Evolutionary conservation across 116 monocot species (phyloP), one percentile per base, ranked within the genome.

Genomic region (Posidonia oceanica): DNA sequence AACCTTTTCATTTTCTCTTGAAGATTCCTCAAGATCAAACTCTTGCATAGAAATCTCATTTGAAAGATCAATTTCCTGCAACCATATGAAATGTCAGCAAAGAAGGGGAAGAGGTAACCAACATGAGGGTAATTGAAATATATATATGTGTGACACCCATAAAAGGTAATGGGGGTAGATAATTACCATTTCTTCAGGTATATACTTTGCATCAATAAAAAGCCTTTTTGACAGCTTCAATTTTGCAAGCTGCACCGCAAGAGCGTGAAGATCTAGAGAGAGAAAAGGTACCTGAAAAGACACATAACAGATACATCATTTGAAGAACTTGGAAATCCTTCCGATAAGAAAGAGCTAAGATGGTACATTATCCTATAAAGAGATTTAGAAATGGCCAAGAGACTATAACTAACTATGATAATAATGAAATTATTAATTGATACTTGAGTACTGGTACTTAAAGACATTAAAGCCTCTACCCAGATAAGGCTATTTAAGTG

Each of bases 241-340:
- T 74, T 80, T 96, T 80, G 85, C 83, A 41, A 96, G 75, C 58
- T 96, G 89, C 38, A 71, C 68, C 67, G 79, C 77, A 63, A 96
- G 76, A 48, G 87, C 84, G 77, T 89, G 63, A 61, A 91, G 78
- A 87, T 96, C 86, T 74, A 87, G 69, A 69, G 89, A 85, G 36
- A 96, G 91, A 65, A 84, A 87, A 66, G 96, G 87, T 40, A 89
- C 87, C 96, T 96, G 69, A 65, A 71, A 17, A 71, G 13, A 56
- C 29, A 29, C 29, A 29, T 42, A 59, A 41, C 52, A 54, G 17
- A 48, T 10, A 48, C 7, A 10, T 10, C 12, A 48, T 48, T 48
- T 48, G 48, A 48, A 48, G 48, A 48, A 10, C 12, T 7, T 10
- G 7, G 48, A 48, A 48, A 1, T 10, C 12, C 48, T 48, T 48